Conservation (phyloP, 176 grass and related monocot genomes). For the Otatea glauca region DNA sequence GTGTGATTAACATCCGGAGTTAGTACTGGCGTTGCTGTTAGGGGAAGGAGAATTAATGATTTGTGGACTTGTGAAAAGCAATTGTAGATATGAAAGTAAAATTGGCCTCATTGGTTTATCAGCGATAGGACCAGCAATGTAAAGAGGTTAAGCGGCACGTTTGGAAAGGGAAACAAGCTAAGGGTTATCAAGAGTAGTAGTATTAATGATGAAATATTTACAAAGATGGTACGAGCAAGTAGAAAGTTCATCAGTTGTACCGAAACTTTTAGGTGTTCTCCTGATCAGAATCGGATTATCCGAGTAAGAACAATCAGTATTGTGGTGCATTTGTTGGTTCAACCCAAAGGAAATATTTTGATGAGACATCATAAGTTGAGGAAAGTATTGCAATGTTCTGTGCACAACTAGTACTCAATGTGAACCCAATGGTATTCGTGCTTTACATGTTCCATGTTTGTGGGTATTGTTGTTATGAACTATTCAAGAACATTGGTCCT, state of each 20-base stretch:
- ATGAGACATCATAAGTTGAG: background rate
- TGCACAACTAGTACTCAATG: constrained; percentile 5
- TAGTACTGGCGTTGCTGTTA: background rate
- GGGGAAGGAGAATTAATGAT: background rate
- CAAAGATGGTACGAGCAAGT: background rate
- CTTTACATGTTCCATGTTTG: background rate
- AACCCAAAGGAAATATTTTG: background rate
- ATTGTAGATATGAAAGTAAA: background rate
- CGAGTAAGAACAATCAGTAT: background rate
- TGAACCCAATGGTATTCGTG: background rate
- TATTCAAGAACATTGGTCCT: background rate
- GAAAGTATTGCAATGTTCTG: background rate
- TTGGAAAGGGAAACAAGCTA: background rate
- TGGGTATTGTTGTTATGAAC: background rate
- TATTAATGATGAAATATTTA: background rate
- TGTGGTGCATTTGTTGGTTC: background rate
- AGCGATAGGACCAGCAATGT: background rate
- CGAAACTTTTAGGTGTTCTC: background rate
- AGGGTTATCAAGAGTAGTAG: background rate
- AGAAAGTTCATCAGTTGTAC: background rate
- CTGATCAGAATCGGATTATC: background rate
- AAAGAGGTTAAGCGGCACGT: background rate
- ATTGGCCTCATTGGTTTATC: constrained; percentile 14
- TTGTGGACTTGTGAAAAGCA: background rate
- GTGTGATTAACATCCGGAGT: background rate